Base-by-base conservation (phyloP, 225 moss, liverwort and hornwort genomes). In the Neckera pumila region DNA sequence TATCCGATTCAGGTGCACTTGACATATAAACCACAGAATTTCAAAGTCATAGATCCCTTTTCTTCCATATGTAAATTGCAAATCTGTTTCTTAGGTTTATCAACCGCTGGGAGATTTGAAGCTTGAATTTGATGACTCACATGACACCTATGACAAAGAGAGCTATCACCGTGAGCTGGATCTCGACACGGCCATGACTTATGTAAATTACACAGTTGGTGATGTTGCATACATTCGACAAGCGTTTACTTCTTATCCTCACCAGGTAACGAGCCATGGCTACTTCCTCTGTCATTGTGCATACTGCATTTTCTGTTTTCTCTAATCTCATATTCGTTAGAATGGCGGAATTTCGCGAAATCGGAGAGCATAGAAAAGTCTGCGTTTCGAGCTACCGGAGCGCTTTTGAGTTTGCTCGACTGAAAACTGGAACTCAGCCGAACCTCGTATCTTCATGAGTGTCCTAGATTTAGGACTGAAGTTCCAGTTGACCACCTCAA, bases 81-180 rank as follows among this genome's bases (percentile, higher is more conserved):
- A 63, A 22, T 62, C n/a, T 81, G 60, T 72, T 87, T n/a, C 64
- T 81, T 86, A 98, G 98, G 85, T 96, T 80, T 98, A 96, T 87
- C 97, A 98, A 91, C 98, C 98, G 62, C 64, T 98, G 89, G 96
- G 95, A 85, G 95, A 95, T 91, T 89, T 98, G 79, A 94, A 90
- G 90, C 92, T 98, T 64, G 91, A 95, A 85, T 98, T 98, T 87
- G 97, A 93, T 58, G 95, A 94, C 51, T 91, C 91, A 47, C 96
- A 97, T 89, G 71, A 87, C 80, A 62, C 86, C n/a, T 97, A 93
- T 83, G 94, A 96, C 88, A 86, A 83, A 66, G 92, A 93, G 42
- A 98, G 96, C 90, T 98, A 98, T 82, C 91, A 92, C 71, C 96
- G 96, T 85, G 92, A 92, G 88, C 90, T 98, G 85, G 97, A 98